phyloP scores from a whole-genome alignment of 192 early-diverging fungal species.

The Linnemannia schmuckeri region DNA sequence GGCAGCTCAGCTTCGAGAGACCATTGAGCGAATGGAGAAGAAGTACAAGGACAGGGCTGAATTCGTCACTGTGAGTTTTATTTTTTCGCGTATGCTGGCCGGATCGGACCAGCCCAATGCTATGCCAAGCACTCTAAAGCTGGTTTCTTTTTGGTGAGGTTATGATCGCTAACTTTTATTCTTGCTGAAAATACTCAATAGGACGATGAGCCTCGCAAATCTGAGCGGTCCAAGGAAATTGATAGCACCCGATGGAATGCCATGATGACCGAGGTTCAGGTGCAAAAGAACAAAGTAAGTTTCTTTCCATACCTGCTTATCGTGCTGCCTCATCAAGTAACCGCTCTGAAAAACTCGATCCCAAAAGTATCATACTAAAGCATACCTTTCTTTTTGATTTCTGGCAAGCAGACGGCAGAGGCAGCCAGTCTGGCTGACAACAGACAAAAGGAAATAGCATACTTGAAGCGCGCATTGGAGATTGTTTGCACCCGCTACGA shows the following conservation, averaged over 20 bases:
- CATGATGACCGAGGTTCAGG: conserved; percentile 50
- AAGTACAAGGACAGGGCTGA: conserved; percentile 58
- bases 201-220: conserved; percentile 53
- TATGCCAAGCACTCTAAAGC: neutral
- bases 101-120: neutral
- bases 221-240: conserved; percentile 52
- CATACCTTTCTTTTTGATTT: neutral
- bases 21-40: conserved; percentile 51
- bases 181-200: neutral
- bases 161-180: neutral
- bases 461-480: conserved; percentile 46
- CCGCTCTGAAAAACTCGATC: too few species aligned
- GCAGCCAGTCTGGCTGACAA: conserved; percentile 37
- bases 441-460: conserved; percentile 46
- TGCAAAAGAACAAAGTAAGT: conserved; percentile 50
- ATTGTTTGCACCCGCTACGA: conserved; percentile 55
- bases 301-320: neutral
- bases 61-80: conserved; percentile 50
- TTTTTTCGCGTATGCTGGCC: neutral
- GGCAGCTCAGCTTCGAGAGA: conserved; percentile 49
- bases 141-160: neutral
- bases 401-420: conserved; percentile 32
- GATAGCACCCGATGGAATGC: conserved; percentile 53
- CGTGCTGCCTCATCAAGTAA: neutral
- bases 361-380: neutral